These are phyloP conservation scores for Ramaria rubella DNA, from an alignment of 768 basidiomycete species.

Conservation along the genomic window DNA sequence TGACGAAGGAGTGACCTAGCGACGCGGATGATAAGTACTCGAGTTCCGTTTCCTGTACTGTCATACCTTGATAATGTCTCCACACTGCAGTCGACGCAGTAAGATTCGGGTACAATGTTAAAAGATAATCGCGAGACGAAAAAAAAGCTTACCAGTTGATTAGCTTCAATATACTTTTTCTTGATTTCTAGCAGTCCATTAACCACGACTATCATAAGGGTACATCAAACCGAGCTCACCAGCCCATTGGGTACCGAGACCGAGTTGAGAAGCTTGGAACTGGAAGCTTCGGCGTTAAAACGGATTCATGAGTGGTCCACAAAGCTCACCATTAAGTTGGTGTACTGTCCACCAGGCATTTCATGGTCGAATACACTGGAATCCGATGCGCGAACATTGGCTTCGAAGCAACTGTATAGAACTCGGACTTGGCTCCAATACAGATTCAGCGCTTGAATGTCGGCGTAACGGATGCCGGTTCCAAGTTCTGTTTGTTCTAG, in stretches of 20 bases:
- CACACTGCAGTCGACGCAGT: conserved; percentile 50
- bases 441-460: conserved; percentile 93
- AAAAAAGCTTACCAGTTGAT: conserved; percentile 66
- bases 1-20: conserved; percentile 90
- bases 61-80: conserved; percentile 86
- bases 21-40: background rate
- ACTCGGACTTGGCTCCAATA: conserved; percentile 98
- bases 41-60: background rate
- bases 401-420: conserved; percentile 96
- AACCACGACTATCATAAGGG: background rate
- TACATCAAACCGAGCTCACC: conserved; percentile 35
- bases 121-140: background rate
- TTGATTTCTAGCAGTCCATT: conserved; percentile 67
- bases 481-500: conserved; percentile 91
- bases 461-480: conserved; percentile 93
- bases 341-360: conserved; percentile 98
- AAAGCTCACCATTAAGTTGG: conserved; percentile 78
- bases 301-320: conserved; percentile 15
- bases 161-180: conserved; percentile 97
- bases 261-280: conserved; percentile 98
- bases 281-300: conserved; percentile 26
- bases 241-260: conserved; percentile 94
- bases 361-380: conserved; percentile 98
- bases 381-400: conserved; percentile 94
- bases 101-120: conserved; percentile 5